phyloP scores from a whole-genome alignment of 2,329 filamentous ascomycete genomes.

The Fusarium mundagurra region DNA sequence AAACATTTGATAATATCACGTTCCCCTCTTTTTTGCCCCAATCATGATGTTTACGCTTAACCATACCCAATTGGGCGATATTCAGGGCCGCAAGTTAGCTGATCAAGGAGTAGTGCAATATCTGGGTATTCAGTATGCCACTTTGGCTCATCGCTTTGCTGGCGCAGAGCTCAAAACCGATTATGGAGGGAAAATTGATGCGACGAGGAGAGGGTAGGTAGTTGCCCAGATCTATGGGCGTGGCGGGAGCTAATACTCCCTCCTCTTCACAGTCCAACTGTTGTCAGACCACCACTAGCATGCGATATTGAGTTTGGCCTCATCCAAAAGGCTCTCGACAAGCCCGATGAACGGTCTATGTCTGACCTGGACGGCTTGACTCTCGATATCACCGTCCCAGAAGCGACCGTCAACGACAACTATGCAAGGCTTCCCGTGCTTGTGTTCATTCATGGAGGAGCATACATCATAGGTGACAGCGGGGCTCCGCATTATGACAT shows the following conservation, averaged over 20 bases:
- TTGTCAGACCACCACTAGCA: neutral
- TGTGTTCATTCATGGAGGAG: neutral
- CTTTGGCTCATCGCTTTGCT: neutral
- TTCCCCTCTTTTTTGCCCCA: neutral
- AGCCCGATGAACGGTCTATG: neutral
- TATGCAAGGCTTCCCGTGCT: neutral
- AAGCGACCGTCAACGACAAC: fast-evolving
- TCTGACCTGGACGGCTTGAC: neutral
- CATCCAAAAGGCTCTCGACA: neutral
- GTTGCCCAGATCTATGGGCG: fast-evolving
- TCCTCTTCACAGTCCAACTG: neutral
- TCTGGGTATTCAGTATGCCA: neutral
- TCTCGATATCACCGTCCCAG: neutral
- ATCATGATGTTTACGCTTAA: neutral
- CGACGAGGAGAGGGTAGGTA: neutral
- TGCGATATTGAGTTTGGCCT: neutral
- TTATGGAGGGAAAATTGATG: neutral
- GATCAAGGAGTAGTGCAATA: neutral
- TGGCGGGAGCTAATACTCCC: fast-evolving
- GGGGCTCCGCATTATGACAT: neutral
- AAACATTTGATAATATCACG: neutral
- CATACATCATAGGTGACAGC: neutral
- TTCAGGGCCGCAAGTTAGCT: neutral
- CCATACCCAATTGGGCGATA: neutral
- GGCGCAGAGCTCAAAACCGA: fast-evolving